phyloP scores from a whole-genome alignment of 805 yeast species.

The Candida ulmi region DNA sequence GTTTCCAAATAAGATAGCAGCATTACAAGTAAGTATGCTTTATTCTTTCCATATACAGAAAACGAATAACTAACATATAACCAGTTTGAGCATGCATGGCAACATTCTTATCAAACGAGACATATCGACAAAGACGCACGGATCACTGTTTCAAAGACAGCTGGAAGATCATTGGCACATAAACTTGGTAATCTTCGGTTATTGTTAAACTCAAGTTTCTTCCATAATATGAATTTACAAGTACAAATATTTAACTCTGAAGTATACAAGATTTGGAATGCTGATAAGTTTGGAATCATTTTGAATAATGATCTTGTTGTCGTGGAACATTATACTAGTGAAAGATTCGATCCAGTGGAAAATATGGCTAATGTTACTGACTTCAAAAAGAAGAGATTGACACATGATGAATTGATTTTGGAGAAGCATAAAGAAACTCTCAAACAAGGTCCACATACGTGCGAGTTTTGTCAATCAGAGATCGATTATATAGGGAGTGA shows the following conservation, averaged over 20 bases:
- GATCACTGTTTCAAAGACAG: conserved; percentile 29
- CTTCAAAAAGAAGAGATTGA: conserved; percentile 18
- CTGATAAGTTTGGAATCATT: conserved; percentile 13
- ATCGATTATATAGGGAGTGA: conserved; percentile 32
- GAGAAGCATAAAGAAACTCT: conserved; percentile 17
- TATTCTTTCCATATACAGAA: too few species aligned
- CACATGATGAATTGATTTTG: conserved; percentile 9
- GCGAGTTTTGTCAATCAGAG: conserved; percentile 25
- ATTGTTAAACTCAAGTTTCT: conserved; percentile 37
- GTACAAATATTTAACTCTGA: conserved; percentile 39
- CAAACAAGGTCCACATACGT: conserved; percentile 20
- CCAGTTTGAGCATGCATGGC: conserved; percentile 77
- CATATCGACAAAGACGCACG: conserved; percentile 41
- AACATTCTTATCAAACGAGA: conserved; percentile 62
- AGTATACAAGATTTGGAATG: conserved; percentile 15
- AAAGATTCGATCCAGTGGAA: conserved; percentile 2
- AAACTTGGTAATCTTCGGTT: conserved; percentile 43
- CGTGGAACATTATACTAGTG: background rate
- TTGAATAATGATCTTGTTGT: conserved; percentile 5
- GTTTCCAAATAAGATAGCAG: conserved; percentile 63
- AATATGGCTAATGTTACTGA: conserved; percentile 23
- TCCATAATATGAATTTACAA: conserved; percentile 38
- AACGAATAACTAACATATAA: background rate
- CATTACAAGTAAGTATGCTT: conserved; percentile 45
- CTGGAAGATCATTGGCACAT: conserved; percentile 38